Evolutionary conservation across 257 asterid species (phyloP), one percentile per base, ranked within the genome.

Genomic region (Ophiorrhiza pumila): DNA sequence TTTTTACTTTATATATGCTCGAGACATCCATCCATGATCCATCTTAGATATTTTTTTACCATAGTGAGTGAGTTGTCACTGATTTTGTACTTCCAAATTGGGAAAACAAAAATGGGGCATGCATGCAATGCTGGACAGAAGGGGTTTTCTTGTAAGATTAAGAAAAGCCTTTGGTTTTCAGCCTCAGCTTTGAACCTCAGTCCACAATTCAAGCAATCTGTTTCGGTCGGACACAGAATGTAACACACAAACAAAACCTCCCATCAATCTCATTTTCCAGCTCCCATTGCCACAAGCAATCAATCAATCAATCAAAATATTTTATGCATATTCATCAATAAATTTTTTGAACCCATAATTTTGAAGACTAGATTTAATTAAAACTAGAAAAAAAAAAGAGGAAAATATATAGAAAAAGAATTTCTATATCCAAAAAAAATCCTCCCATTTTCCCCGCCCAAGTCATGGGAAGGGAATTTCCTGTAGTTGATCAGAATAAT

Each of bases 391-490:
- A 58, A 66, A 46, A 39, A 11, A 35, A 50, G 49, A 22, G 6
- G 4, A 63, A 49, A 23, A 29, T 14, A 58, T 23, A 47, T 22
- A n/a, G 7, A 32, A 43, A 63, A 49, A 53, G 3, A 7, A 50
- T 52, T 23, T 55, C 13, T 61, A 37, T 42, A 7, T 35, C 68
- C 37, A 68, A n/a, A n/a, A n/a, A n/a, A n/a, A n/a, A n/a, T n/a
- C n/a, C n/a, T 69, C 62, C 29, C 56, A 20, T 27, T 45, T 52
- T 35, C 42, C 53, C 56, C 63, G 9, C 20, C 43, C 34, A 37
- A 72, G 57, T 74, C 68, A 88, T 87, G 91, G 95, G 93, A 70
- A 87, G 83, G 71, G 72, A 77, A 57, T 74, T 72, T 82, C 83
- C 87, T 60, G 27, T 69, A 74, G 85, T 80, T 64, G 72, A 74